Conservation (phyloP, 371 early-diverging fungal genomes). For the Mortierella sp. region DNA sequence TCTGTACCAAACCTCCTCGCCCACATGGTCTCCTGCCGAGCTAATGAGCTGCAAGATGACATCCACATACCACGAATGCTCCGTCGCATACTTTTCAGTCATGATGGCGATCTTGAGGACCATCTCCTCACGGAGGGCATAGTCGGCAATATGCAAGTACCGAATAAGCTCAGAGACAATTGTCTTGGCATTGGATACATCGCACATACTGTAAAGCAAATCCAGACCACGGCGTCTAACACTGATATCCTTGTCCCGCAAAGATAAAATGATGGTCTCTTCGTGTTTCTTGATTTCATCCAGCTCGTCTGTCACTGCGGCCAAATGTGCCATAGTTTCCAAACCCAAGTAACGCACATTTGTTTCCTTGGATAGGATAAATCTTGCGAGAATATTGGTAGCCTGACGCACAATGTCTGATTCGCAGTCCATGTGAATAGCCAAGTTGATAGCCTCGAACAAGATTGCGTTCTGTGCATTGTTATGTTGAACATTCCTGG, state of each 20-base stretch:
- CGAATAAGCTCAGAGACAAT: conserved; percentile 93
- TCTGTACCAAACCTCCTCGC: conserved; percentile 97
- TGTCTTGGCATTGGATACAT: conserved; percentile 84
- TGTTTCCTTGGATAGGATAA: conserved; percentile 94
- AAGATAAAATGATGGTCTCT: conserved; percentile 88
- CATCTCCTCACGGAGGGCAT: conserved; percentile 95
- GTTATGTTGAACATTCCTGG: conserved; percentile 96
- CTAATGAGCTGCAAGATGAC: conserved; percentile 95
- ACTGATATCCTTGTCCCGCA: conserved; percentile 96
- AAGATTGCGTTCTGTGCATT: conserved; percentile 97
- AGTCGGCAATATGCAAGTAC: conserved; percentile 90
- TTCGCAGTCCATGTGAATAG: conserved; percentile 92
- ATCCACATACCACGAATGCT: conserved; percentile 98
- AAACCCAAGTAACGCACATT: conserved; percentile 95
- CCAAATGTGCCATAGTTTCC: conserved; percentile 97
- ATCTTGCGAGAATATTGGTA: conserved; percentile 84
- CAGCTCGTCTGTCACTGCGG: conserved; percentile 87
- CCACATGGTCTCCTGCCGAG: conserved; percentile 95
- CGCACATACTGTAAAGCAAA: conserved; percentile 97
- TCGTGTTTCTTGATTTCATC: conserved; percentile 89
- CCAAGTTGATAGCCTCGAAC: conserved; percentile 96
- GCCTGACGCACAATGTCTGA: conserved; percentile 89
- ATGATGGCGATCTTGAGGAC: conserved; percentile 98
- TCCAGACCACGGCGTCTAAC: conserved; percentile 96
- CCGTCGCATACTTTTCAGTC: conserved; percentile 96